A percentile compares a stretch with the other conserved stretches of the same genome.
phyloP scores from a whole-genome alignment of 192 early-diverging fungal genomes.

The Entophlyctis luteolus region DNA sequence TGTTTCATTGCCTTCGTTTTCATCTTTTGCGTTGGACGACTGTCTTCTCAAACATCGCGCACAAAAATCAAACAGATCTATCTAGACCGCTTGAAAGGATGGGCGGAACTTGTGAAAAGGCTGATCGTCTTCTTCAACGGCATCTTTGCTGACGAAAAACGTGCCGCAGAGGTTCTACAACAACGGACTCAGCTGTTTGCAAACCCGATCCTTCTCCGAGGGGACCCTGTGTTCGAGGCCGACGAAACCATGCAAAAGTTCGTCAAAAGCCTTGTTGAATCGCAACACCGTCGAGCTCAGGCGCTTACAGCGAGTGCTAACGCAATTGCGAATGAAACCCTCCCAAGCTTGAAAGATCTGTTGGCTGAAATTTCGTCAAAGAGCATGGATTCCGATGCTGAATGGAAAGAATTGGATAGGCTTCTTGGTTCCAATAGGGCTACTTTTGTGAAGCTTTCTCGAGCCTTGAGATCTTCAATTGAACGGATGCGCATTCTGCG shows the following conservation, averaged over 20 bases:
- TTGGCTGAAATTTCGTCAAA: constrained; percentile 34
- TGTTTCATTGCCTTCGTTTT: neutral
- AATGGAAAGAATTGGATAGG: constrained; percentile 44
- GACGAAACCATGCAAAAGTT: constrained; percentile 38
- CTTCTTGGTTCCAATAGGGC: constrained; percentile 35
- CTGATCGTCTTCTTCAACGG: constrained; percentile 38
- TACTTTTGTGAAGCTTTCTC: constrained; percentile 30
- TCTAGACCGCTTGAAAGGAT: constrained; percentile 38
- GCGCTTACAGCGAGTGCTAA: constrained; percentile 30
- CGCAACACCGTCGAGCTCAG: constrained; percentile 25
- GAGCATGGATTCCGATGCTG: constrained; percentile 29
- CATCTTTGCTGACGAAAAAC: constrained; percentile 41
- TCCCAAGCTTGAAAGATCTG: constrained; percentile 42
- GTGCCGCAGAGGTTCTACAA: constrained; percentile 29
- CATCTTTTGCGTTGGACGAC: neutral
- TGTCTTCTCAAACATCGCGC: neutral
- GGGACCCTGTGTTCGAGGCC: constrained; percentile 32
- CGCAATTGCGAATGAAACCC: constrained; percentile 37
- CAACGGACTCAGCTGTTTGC: constrained; percentile 19
- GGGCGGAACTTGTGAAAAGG: constrained; percentile 35
- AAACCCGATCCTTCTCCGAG: constrained; percentile 25
- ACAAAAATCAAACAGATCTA: constrained; percentile 36
- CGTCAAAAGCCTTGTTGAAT: constrained; percentile 32
- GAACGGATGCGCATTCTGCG: constrained; percentile 17
- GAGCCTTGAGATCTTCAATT: constrained; percentile 24